A percentile compares a stretch with the other conserved stretches of the same genome.
phyloP scores from a whole-genome alignment of 768 basidiomycete genomes.

The Holtermanniella nyarrowii region DNA sequence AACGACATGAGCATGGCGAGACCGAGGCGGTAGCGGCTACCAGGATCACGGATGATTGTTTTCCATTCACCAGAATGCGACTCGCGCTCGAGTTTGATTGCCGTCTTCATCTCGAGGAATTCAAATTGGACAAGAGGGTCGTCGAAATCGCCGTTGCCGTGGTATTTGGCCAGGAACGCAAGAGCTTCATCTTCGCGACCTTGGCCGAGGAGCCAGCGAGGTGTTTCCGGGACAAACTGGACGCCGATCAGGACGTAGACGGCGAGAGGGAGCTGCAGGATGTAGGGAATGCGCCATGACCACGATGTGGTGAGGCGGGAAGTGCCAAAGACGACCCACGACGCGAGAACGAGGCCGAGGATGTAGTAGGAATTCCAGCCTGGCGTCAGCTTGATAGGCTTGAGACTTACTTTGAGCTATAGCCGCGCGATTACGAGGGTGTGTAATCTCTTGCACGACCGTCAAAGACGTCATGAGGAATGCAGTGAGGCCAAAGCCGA shows the following conservation, averaged over 20 bases:
- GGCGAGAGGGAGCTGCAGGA: conserved; percentile 38
- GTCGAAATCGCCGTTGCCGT: conserved; percentile 38
- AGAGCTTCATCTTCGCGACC: conserved; percentile 38
- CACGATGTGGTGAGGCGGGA: conserved; percentile 33
- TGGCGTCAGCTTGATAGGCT: too few species aligned
- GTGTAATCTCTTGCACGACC: conserved; percentile 42
- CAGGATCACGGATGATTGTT: conserved; percentile 27
- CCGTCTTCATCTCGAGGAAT: conserved; percentile 41
- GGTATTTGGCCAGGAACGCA: conserved; percentile 39
- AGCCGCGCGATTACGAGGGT: conserved; percentile 36
- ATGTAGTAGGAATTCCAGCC: conserved; percentile 41
- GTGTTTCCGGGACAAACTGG: conserved; percentile 42
- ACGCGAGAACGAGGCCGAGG: conserved; percentile 37
- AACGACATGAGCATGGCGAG: conserved; percentile 39
- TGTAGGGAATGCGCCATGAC: conserved; percentile 41
- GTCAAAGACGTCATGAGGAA: conserved; percentile 41
- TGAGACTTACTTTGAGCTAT: conserved; percentile 33
- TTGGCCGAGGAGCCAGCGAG: conserved; percentile 38
- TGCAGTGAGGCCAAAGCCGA: conserved; percentile 40
- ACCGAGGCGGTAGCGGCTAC: conserved; percentile 35
- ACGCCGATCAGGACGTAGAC: conserved; percentile 40
- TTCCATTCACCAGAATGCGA: conserved; percentile 39
- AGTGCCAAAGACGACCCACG: conserved; percentile 38
- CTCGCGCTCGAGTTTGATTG: conserved; percentile 34
- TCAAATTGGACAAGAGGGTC: conserved; percentile 42